Evolutionary conservation across 495 filamentous ascomycete species (phyloP).

Genomic region (Lepraria neglecta): DNA sequence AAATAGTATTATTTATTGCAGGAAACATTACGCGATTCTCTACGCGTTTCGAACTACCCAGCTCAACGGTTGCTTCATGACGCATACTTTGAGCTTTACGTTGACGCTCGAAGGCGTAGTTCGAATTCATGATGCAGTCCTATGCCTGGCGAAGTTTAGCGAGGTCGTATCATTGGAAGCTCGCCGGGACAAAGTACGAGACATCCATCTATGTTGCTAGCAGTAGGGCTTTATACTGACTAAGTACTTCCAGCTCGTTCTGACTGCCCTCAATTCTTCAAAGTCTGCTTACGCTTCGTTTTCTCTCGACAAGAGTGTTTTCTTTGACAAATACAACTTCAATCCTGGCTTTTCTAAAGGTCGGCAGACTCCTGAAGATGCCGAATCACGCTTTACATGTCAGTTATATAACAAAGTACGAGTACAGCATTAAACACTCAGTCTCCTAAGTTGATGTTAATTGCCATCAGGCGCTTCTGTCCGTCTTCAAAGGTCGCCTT

Average conservation of each 20-base stretch:
- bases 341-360: conserved; percentile 33
- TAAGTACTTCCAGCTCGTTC: conserved; percentile 51
- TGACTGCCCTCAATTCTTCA: conserved; percentile 84
- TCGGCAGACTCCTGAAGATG: conserved; percentile 24
- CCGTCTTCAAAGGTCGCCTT: conserved; percentile 63
- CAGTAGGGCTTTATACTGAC: conserved; percentile 17
- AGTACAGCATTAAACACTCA: background rate
- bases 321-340: conserved; percentile 76
- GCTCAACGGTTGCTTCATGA: background rate
- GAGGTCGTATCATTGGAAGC: conserved; percentile 86
- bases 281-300: conserved; percentile 90
- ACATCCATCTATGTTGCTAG: background rate
- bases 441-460: conserved; percentile 4
- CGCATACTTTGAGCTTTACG: conserved; percentile 64
- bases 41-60: too few species aligned
- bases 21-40: too few species aligned
- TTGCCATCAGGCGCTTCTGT: conserved; percentile 55
- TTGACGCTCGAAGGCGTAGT: conserved; percentile 67
- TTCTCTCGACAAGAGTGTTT: conserved; percentile 61
- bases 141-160: conserved; percentile 86
- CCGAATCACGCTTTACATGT: conserved; percentile 60
- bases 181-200: conserved; percentile 57
- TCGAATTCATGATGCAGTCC: conserved; percentile 73
- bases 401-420: conserved; percentile 65
- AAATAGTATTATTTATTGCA: too few species aligned